Conservation (phyloP, 2,329 filamentous ascomycete species). For the Fusarium subglutinans region DNA sequence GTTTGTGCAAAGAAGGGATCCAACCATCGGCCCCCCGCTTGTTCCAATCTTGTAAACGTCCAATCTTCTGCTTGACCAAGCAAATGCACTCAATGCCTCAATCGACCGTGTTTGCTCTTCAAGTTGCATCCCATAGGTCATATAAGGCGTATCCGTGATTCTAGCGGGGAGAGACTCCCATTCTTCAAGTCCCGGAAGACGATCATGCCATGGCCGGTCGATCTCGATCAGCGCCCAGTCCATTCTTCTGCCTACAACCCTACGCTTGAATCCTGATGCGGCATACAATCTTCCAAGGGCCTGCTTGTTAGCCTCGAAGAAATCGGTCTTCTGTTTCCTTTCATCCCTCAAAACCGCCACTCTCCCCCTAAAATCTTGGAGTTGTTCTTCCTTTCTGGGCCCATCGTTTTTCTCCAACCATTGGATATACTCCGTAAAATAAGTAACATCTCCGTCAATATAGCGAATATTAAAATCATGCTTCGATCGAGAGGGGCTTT, state of each 20-base stretch:
- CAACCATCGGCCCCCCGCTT: fast-evolving
- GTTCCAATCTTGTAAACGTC: background rate
- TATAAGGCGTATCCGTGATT: fast-evolving
- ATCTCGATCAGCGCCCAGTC: background rate
- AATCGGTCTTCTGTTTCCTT: background rate
- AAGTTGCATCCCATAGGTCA: background rate
- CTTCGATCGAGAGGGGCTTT: background rate
- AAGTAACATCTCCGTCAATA: fast-evolving
- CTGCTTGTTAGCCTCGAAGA: background rate
- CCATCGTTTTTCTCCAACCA: fast-evolving
- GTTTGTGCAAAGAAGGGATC: background rate
- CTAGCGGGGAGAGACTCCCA: fast-evolving
- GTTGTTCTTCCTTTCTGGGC: background rate
- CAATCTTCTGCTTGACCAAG: fast-evolving
- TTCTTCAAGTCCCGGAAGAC: background rate
- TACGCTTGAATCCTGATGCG: background rate
- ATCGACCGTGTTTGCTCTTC: background rate
- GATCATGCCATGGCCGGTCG: background rate
- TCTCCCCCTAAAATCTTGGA: fast-evolving
- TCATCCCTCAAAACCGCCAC: background rate
- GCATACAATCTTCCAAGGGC: background rate
- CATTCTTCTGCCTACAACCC: background rate
- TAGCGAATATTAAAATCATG: fast-evolving
- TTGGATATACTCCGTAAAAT: fast-evolving
- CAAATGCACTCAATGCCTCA: background rate